Evolutionary conservation across 108 stramenopile genomes (phyloP), one percentile per base, ranked within the genome.

Genomic region (Cyclostephanos tholiformis): DNA sequence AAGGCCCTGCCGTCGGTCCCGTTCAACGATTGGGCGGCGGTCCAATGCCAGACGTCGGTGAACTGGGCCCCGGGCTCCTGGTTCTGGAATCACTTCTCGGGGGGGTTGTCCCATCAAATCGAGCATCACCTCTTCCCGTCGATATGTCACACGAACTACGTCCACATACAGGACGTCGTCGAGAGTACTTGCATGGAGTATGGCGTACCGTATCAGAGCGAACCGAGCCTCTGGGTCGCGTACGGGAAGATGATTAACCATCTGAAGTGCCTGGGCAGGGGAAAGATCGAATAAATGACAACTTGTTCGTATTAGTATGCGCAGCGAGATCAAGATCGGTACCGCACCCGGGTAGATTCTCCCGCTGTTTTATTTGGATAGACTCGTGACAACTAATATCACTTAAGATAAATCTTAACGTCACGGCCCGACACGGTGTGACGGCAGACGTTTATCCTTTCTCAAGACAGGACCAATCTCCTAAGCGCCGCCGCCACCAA

Each of bases 101-200:
- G 95, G 10, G 95, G 91, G 20, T 73, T 95, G 10, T 92, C 91
- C 65, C 92, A 95, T 78, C 95, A 95, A 68, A 93, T 95, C 69
- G 92, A 91, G 60, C 95, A 95, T 71, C 95, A 95, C 69, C 80
- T 95, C 48, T 95, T 94, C 85, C 95, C 95, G 20, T 74, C 84
- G 4, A 86, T 94, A 43, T 89, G 88, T 64, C 91, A 94, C 58
- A 82, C 83, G 14, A 85, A 84, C 41, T 87, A 87, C 50, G 76
- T 65, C 7, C 36, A 87, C 66, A 85, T 87, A 52, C 78, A 84
- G 44, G 84, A 87, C 49, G 82, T 87, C 27, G 86, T 87, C 11
- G 66, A 87, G 72, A 63, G 50, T 12, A 87, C 86, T 0, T 87
- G 86, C 59, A 41, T 43, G n/a, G 86, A 87, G 46, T 87, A 75